Percentiles rank a stretch among this genome's conserved stretches.
Conservation (phyloP, 495 filamentous ascomycete genomes). For the Haplographium delicatum region DNA sequence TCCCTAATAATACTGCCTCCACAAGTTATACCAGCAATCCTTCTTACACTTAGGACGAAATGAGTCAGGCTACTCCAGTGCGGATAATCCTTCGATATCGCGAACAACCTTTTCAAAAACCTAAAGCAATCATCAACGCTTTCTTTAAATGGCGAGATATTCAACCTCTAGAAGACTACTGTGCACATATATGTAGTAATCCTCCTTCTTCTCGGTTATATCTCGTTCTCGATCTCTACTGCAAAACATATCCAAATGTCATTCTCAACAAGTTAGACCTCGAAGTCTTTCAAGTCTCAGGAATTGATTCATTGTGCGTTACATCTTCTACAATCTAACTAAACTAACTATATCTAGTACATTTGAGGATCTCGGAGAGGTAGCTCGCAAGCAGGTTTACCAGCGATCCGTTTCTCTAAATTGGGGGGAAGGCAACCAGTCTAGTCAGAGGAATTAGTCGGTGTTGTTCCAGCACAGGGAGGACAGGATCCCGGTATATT, state of each 20-base stretch:
- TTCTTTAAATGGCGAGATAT: constrained; percentile 20
- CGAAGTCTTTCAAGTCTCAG: constrained; percentile 17
- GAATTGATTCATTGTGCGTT: constrained; percentile 18
- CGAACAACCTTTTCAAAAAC: constrained; percentile 16
- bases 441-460: constrained; percentile 18
- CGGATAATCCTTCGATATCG: constrained; percentile 20
- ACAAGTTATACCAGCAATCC: constrained; percentile 16
- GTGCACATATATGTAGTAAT: constrained; percentile 17
- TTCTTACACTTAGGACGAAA: constrained; percentile 16
- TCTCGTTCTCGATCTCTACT: constrained; percentile 20
- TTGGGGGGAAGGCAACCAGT: constrained; percentile 15
- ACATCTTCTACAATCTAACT: constrained; percentile 14
- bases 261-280: constrained; percentile 14
- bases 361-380: constrained; percentile 18
- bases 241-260: constrained; percentile 18
- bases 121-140: constrained; percentile 17
- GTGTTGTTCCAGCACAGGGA: constrained; percentile 17
- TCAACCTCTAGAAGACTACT: constrained; percentile 16
- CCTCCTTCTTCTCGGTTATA: constrained; percentile 13
- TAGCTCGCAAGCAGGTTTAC: constrained; percentile 13
- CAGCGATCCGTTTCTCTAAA: constrained; percentile 16
- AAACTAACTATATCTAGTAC: constrained; percentile 15
- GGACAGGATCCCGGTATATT: no score
- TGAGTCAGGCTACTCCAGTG: constrained; percentile 18
- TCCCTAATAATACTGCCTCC: constrained; percentile 11